Percentiles rank a stretch among this genome's conserved stretches.
Evolutionary conservation across 2,329 filamentous ascomycete genomes (phyloP).

Genomic region (Drechslerella coelobrocha): DNA sequence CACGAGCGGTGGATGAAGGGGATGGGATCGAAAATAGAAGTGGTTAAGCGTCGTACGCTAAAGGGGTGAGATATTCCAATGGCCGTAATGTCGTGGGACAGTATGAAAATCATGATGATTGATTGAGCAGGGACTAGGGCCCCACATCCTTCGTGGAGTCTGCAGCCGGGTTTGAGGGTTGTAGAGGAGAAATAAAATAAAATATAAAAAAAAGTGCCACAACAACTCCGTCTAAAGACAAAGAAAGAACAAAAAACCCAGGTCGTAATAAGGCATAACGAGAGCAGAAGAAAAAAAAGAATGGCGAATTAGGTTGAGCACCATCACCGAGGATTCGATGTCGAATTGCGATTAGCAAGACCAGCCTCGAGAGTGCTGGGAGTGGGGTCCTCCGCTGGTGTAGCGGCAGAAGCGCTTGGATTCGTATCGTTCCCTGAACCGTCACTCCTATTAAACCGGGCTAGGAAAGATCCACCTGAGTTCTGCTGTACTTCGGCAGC

Average conservation of each 20-base stretch:
- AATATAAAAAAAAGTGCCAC: constrained; percentile 32
- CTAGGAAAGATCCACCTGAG: constrained; percentile 13
- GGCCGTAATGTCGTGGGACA: constrained; percentile 16
- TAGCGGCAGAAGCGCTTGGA: constrained; percentile 1
- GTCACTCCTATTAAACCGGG: constrained; percentile 17
- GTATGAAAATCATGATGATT: constrained; percentile 12
- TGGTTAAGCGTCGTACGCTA: background rate
- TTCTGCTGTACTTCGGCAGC: constrained; percentile 30
- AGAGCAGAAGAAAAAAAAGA: constrained; percentile 36
- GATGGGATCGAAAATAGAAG: background rate
- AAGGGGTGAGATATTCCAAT: background rate
- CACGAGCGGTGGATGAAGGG: background rate
- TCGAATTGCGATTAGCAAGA: constrained; percentile 39
- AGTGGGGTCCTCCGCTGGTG: constrained; percentile 41
- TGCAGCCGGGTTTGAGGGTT: constrained; percentile 33
- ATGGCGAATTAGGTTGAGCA: constrained; percentile 12
- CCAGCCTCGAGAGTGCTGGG: constrained; percentile 52
- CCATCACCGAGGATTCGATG: constrained; percentile 44
- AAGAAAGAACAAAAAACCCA: constrained; percentile 40
- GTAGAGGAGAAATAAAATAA: constrained; percentile 25
- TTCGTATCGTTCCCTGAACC: constrained; percentile 37
- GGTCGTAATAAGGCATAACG: constrained; percentile 44
- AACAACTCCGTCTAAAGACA: constrained; percentile 49
- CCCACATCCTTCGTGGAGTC: constrained; percentile 26
- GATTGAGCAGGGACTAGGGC: constrained; percentile 35